Evolutionary conservation across 202 grass and related monocot genomes (phyloP).

Genomic region (Hordeum pubiflorum): DNA sequence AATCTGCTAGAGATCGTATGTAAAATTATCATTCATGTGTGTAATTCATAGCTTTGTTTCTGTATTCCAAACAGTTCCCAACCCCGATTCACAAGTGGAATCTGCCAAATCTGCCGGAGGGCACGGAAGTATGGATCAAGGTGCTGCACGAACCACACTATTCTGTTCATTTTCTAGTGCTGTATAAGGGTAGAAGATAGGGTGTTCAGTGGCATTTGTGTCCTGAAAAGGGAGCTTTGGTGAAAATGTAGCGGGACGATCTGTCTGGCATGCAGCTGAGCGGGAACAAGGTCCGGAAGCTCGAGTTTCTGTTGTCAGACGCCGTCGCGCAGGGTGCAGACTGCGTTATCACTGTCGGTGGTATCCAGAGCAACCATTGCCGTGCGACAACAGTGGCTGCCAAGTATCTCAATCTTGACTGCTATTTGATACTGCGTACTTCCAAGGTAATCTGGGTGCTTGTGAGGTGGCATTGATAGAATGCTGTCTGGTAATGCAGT

Average conservation of each 20-base stretch:
- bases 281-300: constrained; percentile 91
- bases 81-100: constrained; percentile 98
- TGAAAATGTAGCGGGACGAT: constrained; percentile 62
- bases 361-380: constrained; percentile 94
- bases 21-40: background rate
- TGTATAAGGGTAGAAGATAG: background rate
- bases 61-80: constrained; percentile 43
- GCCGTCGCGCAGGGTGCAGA: constrained; percentile 49
- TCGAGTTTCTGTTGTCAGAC: constrained; percentile 87
- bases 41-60: background rate
- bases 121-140: constrained; percentile 97
- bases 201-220: background rate
- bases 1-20: background rate
- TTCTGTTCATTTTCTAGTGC: background rate
- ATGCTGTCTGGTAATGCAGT: background rate
- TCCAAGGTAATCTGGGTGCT: constrained; percentile 51
- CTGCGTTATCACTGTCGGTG: constrained; percentile 81
- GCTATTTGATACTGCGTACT: constrained; percentile 80
- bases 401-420: constrained; percentile 86
- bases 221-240: constrained; percentile 17
- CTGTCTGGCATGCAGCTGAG: constrained; percentile 95
- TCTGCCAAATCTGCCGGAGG: constrained; percentile 74
- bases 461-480: background rate
- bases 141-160: constrained; percentile 11
- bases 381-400: constrained; percentile 81